Percentiles rank a stretch among this genome's conserved stretches.
Conservation (phyloP, 1,284 basidiomycete species). For the Cryptococcus depauperatus region DNA sequence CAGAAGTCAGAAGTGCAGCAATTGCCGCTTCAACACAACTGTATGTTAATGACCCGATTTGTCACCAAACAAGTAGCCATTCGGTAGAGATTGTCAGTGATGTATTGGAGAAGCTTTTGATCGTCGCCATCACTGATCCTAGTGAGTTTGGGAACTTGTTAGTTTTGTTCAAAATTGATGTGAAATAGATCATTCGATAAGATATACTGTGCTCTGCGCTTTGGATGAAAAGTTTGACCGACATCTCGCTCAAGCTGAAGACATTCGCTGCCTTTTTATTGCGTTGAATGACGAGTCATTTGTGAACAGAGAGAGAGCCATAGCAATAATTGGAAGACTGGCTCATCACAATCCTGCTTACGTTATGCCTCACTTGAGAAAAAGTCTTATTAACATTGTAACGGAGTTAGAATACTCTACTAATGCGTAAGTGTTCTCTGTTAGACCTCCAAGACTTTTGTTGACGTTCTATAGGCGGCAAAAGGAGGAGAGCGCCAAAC, state of each 20-base stretch:
- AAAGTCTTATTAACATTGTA: conserved; percentile 90
- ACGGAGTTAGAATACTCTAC: conserved; percentile 97
- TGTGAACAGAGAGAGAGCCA: conserved; percentile 83
- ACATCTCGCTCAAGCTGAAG: conserved; percentile 97
- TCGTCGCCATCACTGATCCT: conserved; percentile 95
- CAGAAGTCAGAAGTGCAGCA: conserved; percentile 82
- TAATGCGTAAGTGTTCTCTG: conserved; percentile 55
- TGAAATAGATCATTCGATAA: conserved; percentile 62
- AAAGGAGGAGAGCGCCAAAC: conserved; percentile 79
- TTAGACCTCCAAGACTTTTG: neutral
- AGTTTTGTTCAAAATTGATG: neutral
- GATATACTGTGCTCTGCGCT: conserved; percentile 78
- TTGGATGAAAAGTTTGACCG: conserved; percentile 94
- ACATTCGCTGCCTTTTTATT: conserved; percentile 92
- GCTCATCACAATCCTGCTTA: conserved; percentile 96
- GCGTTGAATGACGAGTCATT: conserved; percentile 97
- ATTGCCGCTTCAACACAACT: conserved; percentile 86
- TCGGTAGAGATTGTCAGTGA: conserved; percentile 97
- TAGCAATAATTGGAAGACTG: conserved; percentile 84
- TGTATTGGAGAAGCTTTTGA: conserved; percentile 91
- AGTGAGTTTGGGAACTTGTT: conserved; percentile 49
- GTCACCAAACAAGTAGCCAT: conserved; percentile 90
- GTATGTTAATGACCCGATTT: conserved; percentile 92
- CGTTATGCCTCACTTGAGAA: conserved; percentile 95
- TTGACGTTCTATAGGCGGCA: conserved; percentile 52